Evolutionary conservation across 768 basidiomycete genomes (phyloP).

Genomic region (Podaxis pistillaris): DNA sequence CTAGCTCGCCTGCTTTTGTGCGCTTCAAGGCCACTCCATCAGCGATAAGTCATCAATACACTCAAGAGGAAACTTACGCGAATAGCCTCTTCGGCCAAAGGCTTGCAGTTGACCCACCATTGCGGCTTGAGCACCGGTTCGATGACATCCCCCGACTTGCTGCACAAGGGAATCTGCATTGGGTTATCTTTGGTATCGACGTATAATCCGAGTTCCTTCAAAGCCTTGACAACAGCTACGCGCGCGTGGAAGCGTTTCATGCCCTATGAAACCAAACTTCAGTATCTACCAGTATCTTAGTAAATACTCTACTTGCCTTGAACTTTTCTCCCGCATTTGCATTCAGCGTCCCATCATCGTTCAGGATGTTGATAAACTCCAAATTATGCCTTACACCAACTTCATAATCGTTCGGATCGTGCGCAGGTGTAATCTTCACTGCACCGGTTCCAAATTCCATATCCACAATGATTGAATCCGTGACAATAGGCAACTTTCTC

Average conservation of each 20-base stretch:
- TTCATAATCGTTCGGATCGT: conserved; percentile 96
- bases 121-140: conserved; percentile 96
- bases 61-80: conserved; percentile 45
- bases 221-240: conserved; percentile 73
- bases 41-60: background rate
- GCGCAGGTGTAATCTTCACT: conserved; percentile 98
- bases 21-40: conserved; percentile 48
- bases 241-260: conserved; percentile 97
- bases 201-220: conserved; percentile 83
- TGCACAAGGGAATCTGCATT: conserved; percentile 89
- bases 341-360: conserved; percentile 96
- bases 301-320: conserved; percentile 34
- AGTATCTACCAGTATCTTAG: background rate
- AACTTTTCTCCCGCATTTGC: conserved; percentile 81
- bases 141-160: conserved; percentile 95
- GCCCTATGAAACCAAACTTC: conserved; percentile 37
- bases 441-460: conserved; percentile 98
- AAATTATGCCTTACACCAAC: conserved; percentile 86
- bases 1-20: conserved; percentile 82
- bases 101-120: conserved; percentile 97
- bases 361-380: conserved; percentile 91
- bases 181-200: conserved; percentile 94
- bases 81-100: conserved; percentile 86
- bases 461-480: conserved; percentile 86
- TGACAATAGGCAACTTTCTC: conserved; percentile 84